These are phyloP conservation scores for Tardiomyces digboiensis DNA, from an alignment of 1,139 yeast species.

Conservation along the genomic window DNA sequence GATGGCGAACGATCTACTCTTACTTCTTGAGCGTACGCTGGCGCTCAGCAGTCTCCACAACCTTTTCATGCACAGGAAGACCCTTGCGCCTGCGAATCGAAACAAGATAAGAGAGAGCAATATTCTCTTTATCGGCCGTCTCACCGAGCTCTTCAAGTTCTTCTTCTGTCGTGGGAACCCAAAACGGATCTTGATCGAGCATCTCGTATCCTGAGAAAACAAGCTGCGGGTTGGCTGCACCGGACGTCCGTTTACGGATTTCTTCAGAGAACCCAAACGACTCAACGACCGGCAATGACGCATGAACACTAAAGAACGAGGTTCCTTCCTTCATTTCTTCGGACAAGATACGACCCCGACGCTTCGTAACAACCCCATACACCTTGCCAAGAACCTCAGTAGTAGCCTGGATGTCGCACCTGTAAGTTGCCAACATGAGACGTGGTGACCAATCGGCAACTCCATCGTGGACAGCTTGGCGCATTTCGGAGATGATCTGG, in stretches of 20 bases:
- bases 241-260: slow-evolving; percentile 85
- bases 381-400: slow-evolving; percentile 94
- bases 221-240: slow-evolving; percentile 95
- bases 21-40: slow-evolving; percentile 44
- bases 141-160: slow-evolving; percentile 93
- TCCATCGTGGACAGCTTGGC: slow-evolving; percentile 62
- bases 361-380: slow-evolving; percentile 83
- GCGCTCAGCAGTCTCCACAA: slow-evolving; percentile 85
- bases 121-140: slow-evolving; percentile 83
- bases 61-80: slow-evolving; percentile 79
- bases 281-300: slow-evolving; percentile 86
- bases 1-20: background rate
- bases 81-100: slow-evolving; percentile 81
- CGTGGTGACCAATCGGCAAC: slow-evolving; percentile 81
- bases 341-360: slow-evolving; percentile 75
- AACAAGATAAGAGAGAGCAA: slow-evolving; percentile 83
- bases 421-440: slow-evolving; percentile 82
- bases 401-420: slow-evolving; percentile 92
- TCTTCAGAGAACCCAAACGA: slow-evolving; percentile 97
- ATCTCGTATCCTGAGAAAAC: slow-evolving; percentile 84
- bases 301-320: slow-evolving; percentile 83
- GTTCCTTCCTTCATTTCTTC: slow-evolving; percentile 99
- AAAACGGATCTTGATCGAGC: slow-evolving; percentile 89
- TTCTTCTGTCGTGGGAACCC: slow-evolving; percentile 99
- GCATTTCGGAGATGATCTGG: slow-evolving; percentile 60